Evolutionary conservation across 371 early-diverging fungal genomes (phyloP).

Genomic region (Thermomucor indicae-seudaticae): DNA sequence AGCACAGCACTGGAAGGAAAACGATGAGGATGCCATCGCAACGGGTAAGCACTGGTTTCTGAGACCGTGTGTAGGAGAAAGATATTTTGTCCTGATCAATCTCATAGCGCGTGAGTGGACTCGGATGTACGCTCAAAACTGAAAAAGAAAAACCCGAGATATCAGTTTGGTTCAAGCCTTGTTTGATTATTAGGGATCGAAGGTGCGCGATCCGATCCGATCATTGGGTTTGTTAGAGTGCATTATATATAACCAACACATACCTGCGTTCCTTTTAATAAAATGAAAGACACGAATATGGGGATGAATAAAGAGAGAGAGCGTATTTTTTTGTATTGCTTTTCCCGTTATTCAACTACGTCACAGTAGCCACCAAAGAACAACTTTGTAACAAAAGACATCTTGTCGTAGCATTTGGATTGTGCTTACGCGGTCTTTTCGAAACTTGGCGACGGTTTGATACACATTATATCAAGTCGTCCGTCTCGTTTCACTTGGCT

Average conservation of each 20-base stretch:
- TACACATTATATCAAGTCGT: conserved; percentile 52
- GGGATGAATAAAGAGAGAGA: not conserved
- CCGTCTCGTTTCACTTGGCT: not conserved
- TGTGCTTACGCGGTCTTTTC: conserved; percentile 82
- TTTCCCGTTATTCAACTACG: not conserved
- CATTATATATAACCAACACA: too few relatives aligned
- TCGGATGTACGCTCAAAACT: conserved; percentile 14
- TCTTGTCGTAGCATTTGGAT: conserved; percentile 89
- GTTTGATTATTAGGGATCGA: too few relatives aligned
- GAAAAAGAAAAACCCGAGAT: too few relatives aligned
- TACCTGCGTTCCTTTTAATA: not conserved
- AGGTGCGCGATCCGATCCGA: too few relatives aligned
- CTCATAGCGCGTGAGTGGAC: conserved; percentile 22
- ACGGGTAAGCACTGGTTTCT: conserved; percentile 58
- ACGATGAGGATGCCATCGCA: conserved; percentile 88
- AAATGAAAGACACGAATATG: not conserved
- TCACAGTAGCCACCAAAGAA: conserved; percentile 50
- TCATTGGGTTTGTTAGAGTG: too few relatives aligned
- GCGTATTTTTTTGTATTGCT: too few relatives aligned
- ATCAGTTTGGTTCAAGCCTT: too few relatives aligned
- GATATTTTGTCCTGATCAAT: not conserved
- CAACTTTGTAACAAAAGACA: conserved; percentile 88
- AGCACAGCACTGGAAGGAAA: conserved; percentile 98
- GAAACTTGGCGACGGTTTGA: conserved; percentile 61
- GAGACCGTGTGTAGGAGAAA: not conserved